These are phyloP conservation scores for Candida corydali DNA, from an alignment of 805 yeast species.

Conservation along the genomic window DNA sequence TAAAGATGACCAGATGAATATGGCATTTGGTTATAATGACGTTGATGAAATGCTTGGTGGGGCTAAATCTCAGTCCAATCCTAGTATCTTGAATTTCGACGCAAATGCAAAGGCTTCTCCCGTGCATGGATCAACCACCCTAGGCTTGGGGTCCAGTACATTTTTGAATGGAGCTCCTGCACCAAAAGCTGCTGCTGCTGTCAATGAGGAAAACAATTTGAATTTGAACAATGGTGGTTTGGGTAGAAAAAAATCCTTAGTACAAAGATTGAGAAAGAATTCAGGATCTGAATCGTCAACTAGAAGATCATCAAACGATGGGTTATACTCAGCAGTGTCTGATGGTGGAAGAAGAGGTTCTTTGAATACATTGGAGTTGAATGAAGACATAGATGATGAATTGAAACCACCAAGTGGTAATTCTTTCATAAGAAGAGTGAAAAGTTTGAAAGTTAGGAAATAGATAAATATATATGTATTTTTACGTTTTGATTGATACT, in stretches of 20 bases:
- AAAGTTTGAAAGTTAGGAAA: conserved; percentile 72
- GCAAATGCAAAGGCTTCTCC: conserved; percentile 62
- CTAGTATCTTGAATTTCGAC: conserved; percentile 63
- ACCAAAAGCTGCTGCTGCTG: conserved; percentile 39
- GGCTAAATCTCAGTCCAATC: conserved; percentile 19
- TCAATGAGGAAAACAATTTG: conserved; percentile 24
- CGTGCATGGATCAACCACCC: conserved; percentile 80
- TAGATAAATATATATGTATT: conserved; percentile 11
- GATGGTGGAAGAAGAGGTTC: conserved; percentile 13
- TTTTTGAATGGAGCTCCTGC: conserved; percentile 97
- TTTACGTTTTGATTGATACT: neutral
- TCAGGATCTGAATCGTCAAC: conserved; percentile 28
- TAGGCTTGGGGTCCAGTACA: conserved; percentile 89
- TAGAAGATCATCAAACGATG: conserved; percentile 29
- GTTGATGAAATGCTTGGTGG: conserved; percentile 23
- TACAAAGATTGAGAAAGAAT: conserved; percentile 54
- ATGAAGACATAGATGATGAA: conserved; percentile 10
- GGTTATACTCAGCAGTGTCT: conserved; percentile 7
- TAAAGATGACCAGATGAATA: conserved; percentile 53
- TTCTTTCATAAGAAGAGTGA: conserved; percentile 77
- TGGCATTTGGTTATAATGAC: conserved; percentile 70
- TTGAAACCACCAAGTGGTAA: conserved; percentile 30
- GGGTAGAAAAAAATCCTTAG: conserved; percentile 80
- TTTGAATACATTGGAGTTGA: conserved; percentile 12
- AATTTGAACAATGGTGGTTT: conserved; percentile 40